Conservation (phyloP, 768 basidiomycete genomes). For the Amyloporia xantha region DNA sequence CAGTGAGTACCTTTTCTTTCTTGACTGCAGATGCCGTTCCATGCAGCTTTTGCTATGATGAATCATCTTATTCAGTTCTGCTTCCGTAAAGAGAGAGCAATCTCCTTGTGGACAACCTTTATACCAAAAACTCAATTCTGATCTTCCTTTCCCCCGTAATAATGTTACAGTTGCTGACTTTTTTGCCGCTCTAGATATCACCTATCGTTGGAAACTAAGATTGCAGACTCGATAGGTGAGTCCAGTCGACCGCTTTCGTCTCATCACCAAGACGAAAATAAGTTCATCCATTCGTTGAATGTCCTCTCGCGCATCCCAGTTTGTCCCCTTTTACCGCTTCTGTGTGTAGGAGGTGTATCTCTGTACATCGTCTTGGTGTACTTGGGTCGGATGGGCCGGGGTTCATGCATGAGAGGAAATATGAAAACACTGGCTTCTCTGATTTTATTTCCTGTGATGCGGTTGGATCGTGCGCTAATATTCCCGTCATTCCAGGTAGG, state of each 20-base stretch:
- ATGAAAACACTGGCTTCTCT: constrained; percentile 21
- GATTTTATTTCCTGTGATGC: too few relatives aligned
- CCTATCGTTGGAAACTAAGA: too few relatives aligned
- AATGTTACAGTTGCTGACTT: constrained; percentile 2
- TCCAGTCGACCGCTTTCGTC: too few relatives aligned
- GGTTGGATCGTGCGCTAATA: too few relatives aligned
- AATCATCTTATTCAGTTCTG: constrained; percentile 60
- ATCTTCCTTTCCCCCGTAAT: constrained; percentile 21
- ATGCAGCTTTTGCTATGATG: constrained; percentile 35
- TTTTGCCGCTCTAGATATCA: too few relatives aligned
- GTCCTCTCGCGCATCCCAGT: constrained; percentile 28
- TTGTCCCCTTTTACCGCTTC: constrained; percentile 28
- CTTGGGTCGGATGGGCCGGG: constrained; percentile 29
- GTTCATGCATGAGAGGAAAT: constrained; percentile 9
- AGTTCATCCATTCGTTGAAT: constrained; percentile 87
- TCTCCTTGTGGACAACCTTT: constrained; percentile 68
- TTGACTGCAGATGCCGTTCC: constrained; percentile 3
- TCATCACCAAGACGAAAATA: constrained; percentile 52
- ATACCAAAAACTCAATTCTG: constrained; percentile 55
- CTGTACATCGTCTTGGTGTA: constrained; percentile 44
- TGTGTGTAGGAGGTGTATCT: constrained; percentile 29
- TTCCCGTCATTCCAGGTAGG: too few relatives aligned
- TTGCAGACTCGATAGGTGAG: too few relatives aligned
- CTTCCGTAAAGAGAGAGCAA: constrained; percentile 68
- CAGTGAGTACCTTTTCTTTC: constrained; percentile 14